These are phyloP conservation scores for Candida pseudoviswanathii DNA, from an alignment of 1,139 yeast species.

Conservation along the genomic window DNA sequence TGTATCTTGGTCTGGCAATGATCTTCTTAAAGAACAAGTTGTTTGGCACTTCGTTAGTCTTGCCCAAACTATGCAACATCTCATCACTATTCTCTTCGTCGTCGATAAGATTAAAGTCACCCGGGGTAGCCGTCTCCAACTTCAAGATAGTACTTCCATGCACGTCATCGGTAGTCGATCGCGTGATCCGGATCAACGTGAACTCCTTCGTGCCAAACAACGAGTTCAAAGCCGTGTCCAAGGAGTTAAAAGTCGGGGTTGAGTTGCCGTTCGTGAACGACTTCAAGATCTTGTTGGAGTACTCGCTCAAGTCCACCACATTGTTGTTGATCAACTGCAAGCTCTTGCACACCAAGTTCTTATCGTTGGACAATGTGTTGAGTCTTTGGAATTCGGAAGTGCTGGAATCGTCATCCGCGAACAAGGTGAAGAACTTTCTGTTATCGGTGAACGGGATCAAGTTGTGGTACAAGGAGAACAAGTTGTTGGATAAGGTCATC, in stretches of 20 bases:
- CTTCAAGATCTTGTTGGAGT: constrained; percentile 39
- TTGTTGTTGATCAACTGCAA: constrained; percentile 40
- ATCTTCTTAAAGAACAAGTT: constrained; percentile 49
- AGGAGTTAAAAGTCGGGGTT: constrained; percentile 43
- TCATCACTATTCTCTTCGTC: constrained; percentile 48
- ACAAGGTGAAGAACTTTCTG: constrained; percentile 16
- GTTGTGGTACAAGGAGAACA: constrained; percentile 45
- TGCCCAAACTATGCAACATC: constrained; percentile 42
- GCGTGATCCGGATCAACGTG: constrained; percentile 52
- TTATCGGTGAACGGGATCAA: constrained; percentile 38
- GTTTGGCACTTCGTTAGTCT: constrained; percentile 41
- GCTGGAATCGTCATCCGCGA: constrained; percentile 8
- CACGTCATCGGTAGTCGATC: constrained; percentile 54
- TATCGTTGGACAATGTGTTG: constrained; percentile 9
- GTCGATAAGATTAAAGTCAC: constrained; percentile 52
- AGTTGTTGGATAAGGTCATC: constrained; percentile 46
- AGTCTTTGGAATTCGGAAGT: neutral
- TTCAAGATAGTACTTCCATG: constrained; percentile 54
- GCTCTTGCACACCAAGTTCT: constrained; percentile 22
- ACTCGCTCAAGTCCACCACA: constrained; percentile 37
- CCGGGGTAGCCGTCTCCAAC: constrained; percentile 57
- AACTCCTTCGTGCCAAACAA: constrained; percentile 45
- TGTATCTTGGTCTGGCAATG: constrained; percentile 55
- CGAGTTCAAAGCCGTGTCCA: constrained; percentile 48
- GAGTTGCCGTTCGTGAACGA: constrained; percentile 12